A percentile compares a stretch with the other conserved stretches of the same genome.
Conservation (phyloP, 2,329 filamentous ascomycete species). For the Exophiala mesophila region DNA sequence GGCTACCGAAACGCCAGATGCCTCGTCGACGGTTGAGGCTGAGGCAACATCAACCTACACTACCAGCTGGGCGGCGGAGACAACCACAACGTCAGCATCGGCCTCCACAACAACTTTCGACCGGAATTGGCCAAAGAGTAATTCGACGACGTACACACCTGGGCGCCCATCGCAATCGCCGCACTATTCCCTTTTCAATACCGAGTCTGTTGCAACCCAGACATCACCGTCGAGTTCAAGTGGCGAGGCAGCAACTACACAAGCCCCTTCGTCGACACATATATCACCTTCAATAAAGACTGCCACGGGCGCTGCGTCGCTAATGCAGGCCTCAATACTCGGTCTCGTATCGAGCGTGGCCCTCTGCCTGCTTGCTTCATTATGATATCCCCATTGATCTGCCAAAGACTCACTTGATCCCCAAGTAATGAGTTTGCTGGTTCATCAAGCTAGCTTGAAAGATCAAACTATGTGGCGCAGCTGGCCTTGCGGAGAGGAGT, state of each 20-base stretch:
- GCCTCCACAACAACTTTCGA: constrained; percentile 1
- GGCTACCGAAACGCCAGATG: constrained; percentile 19
- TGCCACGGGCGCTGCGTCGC: constrained; percentile 12
- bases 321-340: constrained; percentile 1
- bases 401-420: no score
- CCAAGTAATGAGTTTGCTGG: no score
- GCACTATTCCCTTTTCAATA: constrained; percentile 19
- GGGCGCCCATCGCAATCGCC: constrained; percentile 10
- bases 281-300: constrained; percentile 7
- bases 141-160: constrained; percentile 4
- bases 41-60: constrained; percentile 23
- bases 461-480: no score
- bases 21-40: constrained; percentile 27
- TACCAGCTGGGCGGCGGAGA: constrained; percentile 21
- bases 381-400: no score
- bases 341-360: constrained; percentile 11
- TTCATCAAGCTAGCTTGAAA: no score
- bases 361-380: constrained; percentile 7
- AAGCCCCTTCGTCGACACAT: constrained; percentile 8
- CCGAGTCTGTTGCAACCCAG: constrained; percentile 2
- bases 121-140: neutral
- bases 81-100: constrained; percentile 14
- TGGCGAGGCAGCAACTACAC: constrained; percentile 8
- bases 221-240: neutral
- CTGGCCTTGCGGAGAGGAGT: no score